phyloP scores from a whole-genome alignment of 108 stramenopile genomes.

The Skeletonema marinoi region DNA sequence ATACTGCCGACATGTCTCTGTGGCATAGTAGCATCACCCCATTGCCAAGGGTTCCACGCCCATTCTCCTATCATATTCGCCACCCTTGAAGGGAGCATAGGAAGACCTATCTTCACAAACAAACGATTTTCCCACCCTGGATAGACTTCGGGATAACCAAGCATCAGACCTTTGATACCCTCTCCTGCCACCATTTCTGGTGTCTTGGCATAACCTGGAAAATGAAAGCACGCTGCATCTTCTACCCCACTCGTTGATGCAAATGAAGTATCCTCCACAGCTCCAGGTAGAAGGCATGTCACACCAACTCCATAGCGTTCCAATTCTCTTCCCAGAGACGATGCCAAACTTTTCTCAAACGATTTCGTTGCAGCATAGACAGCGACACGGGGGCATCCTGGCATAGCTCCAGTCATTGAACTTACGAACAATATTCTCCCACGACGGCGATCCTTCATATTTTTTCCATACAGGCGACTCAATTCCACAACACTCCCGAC shows the following conservation, averaged over 20 bases:
- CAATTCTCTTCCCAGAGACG: constrained; percentile 79
- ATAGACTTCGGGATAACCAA: constrained; percentile 71
- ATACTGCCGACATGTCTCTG: constrained; percentile 4
- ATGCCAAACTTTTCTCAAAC: constrained; percentile 70
- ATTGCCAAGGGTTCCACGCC: constrained; percentile 67
- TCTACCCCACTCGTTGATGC: constrained; percentile 53
- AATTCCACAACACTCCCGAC: constrained; percentile 59
- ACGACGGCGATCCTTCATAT: constrained; percentile 76
- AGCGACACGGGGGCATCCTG: constrained; percentile 70
- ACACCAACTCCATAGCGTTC: constrained; percentile 82
- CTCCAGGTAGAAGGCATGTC: constrained; percentile 87
- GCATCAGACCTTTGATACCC: constrained; percentile 72
- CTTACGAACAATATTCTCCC: constrained; percentile 85
- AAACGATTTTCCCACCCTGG: constrained; percentile 79
- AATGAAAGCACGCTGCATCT: constrained; percentile 72
- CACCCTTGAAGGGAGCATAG: constrained; percentile 68
- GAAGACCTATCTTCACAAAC: constrained; percentile 64
- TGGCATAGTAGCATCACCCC: constrained; percentile 27
- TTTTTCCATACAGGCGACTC: constrained; percentile 71
- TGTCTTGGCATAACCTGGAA: constrained; percentile 73
- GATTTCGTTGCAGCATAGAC: constrained; percentile 84
- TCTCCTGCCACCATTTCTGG: constrained; percentile 65
- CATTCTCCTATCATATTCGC: constrained; percentile 62
- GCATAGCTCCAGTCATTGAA: constrained; percentile 65
- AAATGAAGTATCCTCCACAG: constrained; percentile 79